These are phyloP conservation scores for Anastatica hierochuntica DNA, from an alignment of 345 rosid genomes.

Conservation along the genomic window DNA sequence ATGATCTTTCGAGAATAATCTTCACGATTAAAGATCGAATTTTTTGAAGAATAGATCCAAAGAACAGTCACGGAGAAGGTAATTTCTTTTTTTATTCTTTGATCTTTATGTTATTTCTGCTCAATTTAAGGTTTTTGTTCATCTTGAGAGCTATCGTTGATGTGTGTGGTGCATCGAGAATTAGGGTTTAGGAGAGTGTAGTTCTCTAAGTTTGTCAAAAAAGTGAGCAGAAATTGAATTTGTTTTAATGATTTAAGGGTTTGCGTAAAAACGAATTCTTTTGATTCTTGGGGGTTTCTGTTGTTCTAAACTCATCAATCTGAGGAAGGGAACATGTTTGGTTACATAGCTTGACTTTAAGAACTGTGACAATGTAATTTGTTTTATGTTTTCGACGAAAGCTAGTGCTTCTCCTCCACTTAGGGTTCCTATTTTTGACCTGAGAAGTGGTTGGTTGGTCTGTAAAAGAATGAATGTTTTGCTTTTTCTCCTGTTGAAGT, in stretches of 20 bases:
- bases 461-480: too few species aligned
- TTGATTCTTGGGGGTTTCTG: too few species aligned
- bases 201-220: too few species aligned
- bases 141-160: constrained; percentile 8
- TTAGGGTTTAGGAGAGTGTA: too few species aligned
- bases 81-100: neutral
- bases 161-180: too few species aligned
- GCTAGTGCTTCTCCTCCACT: too few species aligned
- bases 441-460: too few species aligned
- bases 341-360: constrained; percentile 1
- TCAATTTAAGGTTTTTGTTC: constrained; percentile 15
- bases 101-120: neutral
- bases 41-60: neutral
- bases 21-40: neutral
- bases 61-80: constrained; percentile 6
- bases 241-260: too few species aligned
- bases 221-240: too few species aligned
- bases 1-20: constrained; percentile 6
- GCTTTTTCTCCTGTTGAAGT: neutral
- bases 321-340: neutral
- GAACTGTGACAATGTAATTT: constrained; percentile 1
- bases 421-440: too few species aligned
- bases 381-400: too few species aligned
- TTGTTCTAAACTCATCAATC: neutral
- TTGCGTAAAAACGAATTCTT: neutral